Conservation (phyloP, 1,284 basidiomycete genomes). For the Apiotrichum laibachii region DNA sequence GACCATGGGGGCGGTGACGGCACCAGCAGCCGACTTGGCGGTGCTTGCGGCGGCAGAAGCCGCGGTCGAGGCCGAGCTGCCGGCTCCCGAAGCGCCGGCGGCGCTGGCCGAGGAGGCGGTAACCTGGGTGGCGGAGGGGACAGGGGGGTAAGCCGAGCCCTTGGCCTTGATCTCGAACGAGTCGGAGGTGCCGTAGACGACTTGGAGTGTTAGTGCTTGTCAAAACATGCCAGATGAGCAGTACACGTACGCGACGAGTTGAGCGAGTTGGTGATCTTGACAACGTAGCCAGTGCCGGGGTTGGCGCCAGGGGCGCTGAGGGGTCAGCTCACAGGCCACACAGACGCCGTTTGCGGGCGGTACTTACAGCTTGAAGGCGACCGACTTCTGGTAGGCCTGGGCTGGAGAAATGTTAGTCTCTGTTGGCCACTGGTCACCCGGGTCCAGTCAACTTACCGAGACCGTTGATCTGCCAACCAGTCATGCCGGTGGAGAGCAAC, state of each 20-base stretch:
- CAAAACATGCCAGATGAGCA: neutral
- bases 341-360: too few relatives aligned
- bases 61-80: neutral
- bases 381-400: neutral
- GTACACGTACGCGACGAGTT: constrained; percentile 59
- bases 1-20: constrained; percentile 1
- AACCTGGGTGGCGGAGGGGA: neutral
- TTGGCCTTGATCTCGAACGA: constrained; percentile 66
- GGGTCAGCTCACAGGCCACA: neutral
- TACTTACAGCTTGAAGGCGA: neutral
- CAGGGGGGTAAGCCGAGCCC: constrained; percentile 62
- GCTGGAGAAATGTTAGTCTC: neutral
- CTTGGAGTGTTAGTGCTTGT: constrained; percentile 10
- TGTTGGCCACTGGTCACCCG: neutral
- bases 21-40: constrained; percentile 1
- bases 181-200: constrained; percentile 64
- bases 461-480: neutral
- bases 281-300: constrained; percentile 55
- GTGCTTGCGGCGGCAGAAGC: constrained; percentile 1
- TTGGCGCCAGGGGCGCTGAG: neutral
- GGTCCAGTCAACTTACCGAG: neutral
- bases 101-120: neutral
- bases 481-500: neutral
- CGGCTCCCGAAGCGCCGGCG: neutral
- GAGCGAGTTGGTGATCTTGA: constrained; percentile 60